Percentiles rank a stretch among this genome's conserved stretches.
Conservation (phyloP, 805 yeast genomes). For the Cyberlindnera xylosilytica region DNA sequence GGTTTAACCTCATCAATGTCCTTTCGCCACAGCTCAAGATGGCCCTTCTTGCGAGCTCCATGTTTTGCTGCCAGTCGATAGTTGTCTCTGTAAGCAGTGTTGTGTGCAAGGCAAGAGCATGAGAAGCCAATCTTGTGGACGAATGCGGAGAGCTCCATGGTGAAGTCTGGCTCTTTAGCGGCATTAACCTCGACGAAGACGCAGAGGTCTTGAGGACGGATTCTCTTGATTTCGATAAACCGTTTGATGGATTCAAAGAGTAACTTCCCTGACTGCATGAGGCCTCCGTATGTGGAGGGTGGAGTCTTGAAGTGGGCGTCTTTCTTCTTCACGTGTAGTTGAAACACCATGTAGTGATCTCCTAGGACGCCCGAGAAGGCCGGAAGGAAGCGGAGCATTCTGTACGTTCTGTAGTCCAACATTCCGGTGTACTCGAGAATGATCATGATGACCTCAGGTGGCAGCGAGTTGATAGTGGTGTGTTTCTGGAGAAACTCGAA, state of each 20-base stretch:
- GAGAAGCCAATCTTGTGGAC: not conserved
- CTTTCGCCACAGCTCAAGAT: not conserved
- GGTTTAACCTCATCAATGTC: not conserved
- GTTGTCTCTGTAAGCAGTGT: not conserved
- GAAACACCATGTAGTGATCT: constrained; percentile 2
- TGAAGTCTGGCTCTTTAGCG: not conserved
- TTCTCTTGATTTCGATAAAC: not conserved
- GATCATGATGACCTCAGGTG: constrained; percentile 7
- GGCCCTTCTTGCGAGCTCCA: not conserved
- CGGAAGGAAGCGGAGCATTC: constrained; percentile 5
- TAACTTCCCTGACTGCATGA: too few species aligned
- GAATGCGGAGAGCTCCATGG: not conserved
- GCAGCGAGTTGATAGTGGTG: constrained; percentile 4
- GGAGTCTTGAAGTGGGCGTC: not conserved
- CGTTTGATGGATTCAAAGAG: too few species aligned
- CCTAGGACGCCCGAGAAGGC: constrained; percentile 3
- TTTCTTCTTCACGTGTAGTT: not conserved
- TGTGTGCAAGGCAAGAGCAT: not conserved
- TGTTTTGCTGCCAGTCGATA: too few species aligned
- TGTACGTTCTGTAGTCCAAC: constrained; percentile 8
- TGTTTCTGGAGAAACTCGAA: not conserved
- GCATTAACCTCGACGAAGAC: not conserved
- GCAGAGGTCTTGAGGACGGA: not conserved
- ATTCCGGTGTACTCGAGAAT: not conserved
- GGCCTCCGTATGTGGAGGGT: too few species aligned